Evolutionary conservation across 2,329 filamentous ascomycete species (phyloP).

Genomic region (Cordyceps fumosorosea): DNA sequence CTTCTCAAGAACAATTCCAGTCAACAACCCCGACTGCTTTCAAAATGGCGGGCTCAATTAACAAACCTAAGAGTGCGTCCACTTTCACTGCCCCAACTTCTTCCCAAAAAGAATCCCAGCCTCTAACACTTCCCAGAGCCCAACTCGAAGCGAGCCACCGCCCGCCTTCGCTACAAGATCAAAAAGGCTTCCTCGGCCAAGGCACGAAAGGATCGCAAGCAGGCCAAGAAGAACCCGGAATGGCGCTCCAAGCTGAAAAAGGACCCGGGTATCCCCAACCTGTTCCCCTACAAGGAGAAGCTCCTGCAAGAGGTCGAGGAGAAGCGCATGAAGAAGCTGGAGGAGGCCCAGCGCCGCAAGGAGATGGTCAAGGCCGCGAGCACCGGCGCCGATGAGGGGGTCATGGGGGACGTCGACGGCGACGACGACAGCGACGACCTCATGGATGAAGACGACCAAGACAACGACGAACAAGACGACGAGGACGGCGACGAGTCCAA

Average conservation of each 20-base stretch:
- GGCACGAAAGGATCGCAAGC: conserved; percentile 82
- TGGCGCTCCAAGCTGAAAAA: conserved; percentile 95
- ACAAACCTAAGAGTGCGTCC: conserved; percentile 46
- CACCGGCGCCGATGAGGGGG: conserved; percentile 41
- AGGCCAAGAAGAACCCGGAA: conserved; percentile 93
- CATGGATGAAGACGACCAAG: conserved; percentile 45
- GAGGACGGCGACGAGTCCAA: conserved; percentile 65
- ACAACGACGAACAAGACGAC: conserved; percentile 42
- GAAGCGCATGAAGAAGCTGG: conserved; percentile 69
- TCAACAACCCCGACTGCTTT: conserved; percentile 14
- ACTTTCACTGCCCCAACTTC: too few species aligned
- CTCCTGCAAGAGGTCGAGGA: conserved; percentile 93
- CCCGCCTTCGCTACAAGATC: conserved; percentile 91
- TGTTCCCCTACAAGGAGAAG: conserved; percentile 97
- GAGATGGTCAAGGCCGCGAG: conserved; percentile 65
- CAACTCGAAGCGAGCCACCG: conserved; percentile 85
- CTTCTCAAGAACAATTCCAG: conserved; percentile 16
- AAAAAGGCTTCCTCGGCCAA: conserved; percentile 87
- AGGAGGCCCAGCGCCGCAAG: conserved; percentile 64
- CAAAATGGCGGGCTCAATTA: conserved; percentile 48
- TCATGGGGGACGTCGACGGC: conserved; percentile 34
- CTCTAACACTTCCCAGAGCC: conserved; percentile 55
- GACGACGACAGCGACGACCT: conserved; percentile 42
- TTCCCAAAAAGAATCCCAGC: background rate
- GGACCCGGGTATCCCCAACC: conserved; percentile 93